phyloP scores from a whole-genome alignment of 1,284 basidiomycete genomes.

The Leccinum huronense region DNA sequence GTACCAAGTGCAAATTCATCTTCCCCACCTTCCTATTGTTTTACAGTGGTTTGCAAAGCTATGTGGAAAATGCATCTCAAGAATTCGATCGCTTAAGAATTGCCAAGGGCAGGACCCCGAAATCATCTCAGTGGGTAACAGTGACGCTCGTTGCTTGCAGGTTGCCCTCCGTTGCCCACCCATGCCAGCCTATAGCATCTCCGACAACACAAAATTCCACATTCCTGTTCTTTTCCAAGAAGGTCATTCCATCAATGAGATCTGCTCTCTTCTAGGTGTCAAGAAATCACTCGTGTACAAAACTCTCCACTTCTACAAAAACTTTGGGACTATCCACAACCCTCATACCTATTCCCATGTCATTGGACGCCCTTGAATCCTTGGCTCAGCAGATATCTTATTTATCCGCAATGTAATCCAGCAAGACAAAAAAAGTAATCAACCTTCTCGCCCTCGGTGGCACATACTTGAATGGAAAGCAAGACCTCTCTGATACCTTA shows the following conservation, averaged over 20 bases:
- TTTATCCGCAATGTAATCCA: background rate
- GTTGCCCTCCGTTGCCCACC: too few species aligned
- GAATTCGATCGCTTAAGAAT: too few species aligned
- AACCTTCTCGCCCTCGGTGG: background rate
- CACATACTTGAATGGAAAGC: background rate
- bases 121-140: too few species aligned
- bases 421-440: background rate
- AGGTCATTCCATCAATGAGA: background rate
- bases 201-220: slow-evolving; percentile 1
- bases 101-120: too few species aligned
- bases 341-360: background rate
- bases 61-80: too few species aligned
- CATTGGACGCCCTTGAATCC: background rate
- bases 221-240: background rate
- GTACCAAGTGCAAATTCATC: too few species aligned
- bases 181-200: background rate
- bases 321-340: background rate
- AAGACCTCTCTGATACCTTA: background rate
- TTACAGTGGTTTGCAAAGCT: too few species aligned
- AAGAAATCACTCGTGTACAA: slow-evolving; percentile 6
- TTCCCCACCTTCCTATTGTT: too few species aligned
- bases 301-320: background rate
- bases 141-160: too few species aligned
- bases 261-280: background rate
- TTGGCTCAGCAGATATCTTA: background rate